Evolutionary conservation across 257 asterid species (phyloP).

Genomic region (Voacanga thouarsii): DNA sequence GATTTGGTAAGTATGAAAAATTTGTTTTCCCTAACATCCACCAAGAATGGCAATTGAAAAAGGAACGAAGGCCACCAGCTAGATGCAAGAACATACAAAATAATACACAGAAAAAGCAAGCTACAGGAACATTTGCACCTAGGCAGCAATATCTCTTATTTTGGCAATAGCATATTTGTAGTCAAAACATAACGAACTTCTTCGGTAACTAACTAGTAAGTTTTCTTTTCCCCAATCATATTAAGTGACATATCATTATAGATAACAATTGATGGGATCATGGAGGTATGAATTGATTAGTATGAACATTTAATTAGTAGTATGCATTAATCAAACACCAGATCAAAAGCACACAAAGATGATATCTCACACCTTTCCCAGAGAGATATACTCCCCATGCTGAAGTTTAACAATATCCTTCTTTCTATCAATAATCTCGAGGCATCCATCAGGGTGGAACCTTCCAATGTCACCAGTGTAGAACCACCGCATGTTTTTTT

Average conservation of each 20-base stretch:
- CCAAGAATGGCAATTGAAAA: background rate
- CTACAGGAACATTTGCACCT: background rate
- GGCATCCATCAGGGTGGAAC: conserved; percentile 89
- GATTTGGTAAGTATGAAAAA: conserved; percentile 6
- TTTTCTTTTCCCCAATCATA: background rate
- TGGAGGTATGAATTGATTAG: background rate
- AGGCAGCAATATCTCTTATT: no score
- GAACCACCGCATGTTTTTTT: conserved; percentile 88
- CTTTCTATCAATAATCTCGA: conserved; percentile 88
- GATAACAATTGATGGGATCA: background rate
- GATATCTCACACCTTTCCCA: conserved; percentile 61
- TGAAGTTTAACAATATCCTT: conserved; percentile 93
- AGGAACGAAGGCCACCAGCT: conserved; percentile 4
- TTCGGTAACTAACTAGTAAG: background rate
- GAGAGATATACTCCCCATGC: conserved; percentile 91
- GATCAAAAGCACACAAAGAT: background rate
- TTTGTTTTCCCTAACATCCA: background rate
- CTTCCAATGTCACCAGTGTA: conserved; percentile 86
- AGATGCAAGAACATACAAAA: background rate
- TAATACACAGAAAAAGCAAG: no score
- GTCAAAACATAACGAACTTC: background rate
- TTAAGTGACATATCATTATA: background rate
- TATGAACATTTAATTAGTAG: background rate
- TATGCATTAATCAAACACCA: background rate
- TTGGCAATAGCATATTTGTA: background rate